Percentiles rank a stretch among this genome's conserved stretches.
phyloP scores from a whole-genome alignment of 2,329 filamentous ascomycete species.

The Sordariomycetes sp. region DNA sequence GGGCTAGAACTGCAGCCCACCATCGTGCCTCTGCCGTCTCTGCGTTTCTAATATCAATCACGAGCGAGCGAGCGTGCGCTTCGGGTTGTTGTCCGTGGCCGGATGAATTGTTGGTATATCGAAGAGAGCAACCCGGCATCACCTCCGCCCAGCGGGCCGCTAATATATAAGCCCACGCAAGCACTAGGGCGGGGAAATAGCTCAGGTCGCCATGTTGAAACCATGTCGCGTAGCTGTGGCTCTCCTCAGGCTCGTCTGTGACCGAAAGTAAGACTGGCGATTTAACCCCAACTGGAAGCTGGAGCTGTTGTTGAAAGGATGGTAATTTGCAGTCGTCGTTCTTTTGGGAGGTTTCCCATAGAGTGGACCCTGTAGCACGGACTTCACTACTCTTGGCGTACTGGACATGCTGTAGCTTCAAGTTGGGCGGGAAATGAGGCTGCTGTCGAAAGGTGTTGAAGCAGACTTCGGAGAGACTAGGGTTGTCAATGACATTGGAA shows the following conservation, averaged over 20 bases:
- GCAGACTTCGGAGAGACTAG: neutral
- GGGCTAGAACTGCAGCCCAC: constrained; percentile 1
- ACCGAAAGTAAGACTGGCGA: neutral
- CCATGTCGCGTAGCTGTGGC: neutral
- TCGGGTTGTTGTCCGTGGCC: neutral
- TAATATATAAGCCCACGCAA: constrained; percentile 2
- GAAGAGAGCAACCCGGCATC: neutral
- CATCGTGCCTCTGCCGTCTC: neutral
- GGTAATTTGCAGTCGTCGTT: neutral
- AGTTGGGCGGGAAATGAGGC: neutral
- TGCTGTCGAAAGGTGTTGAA: neutral
- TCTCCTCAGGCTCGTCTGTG: neutral
- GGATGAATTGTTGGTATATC: neutral
- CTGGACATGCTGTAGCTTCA: neutral
- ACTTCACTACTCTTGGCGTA: neutral
- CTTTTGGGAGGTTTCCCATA: neutral
- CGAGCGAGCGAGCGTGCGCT: neutral
- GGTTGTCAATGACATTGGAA: neutral
- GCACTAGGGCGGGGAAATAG: neutral
- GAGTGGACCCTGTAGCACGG: neutral
- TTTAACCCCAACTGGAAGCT: neutral
- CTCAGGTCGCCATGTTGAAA: neutral
- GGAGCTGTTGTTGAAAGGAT: neutral
- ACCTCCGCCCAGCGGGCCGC: constrained; percentile 2
- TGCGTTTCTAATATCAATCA: neutral